These are phyloP conservation scores for Isoetes taiwanensis DNA, from an alignment of 75 land plant species.

Conservation along the genomic window DNA sequence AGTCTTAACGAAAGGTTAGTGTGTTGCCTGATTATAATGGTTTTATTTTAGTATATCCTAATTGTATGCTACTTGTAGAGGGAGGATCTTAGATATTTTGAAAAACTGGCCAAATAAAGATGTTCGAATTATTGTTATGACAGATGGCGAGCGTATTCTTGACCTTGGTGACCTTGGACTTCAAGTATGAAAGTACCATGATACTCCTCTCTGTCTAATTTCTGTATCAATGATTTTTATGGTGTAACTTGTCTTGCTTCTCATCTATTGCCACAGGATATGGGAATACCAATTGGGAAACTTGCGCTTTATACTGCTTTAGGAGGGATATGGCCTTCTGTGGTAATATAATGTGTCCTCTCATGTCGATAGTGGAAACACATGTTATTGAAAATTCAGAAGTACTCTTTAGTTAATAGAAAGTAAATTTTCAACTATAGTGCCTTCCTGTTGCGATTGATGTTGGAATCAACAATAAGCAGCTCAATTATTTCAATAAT, in stretches of 20 bases:
- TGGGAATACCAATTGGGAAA: conserved; percentile 94
- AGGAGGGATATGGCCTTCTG: conserved; percentile 81
- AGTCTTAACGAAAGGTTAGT: conserved; percentile 76
- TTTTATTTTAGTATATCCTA: neutral
- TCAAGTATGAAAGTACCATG: conserved; percentile 28
- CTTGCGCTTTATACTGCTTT: conserved; percentile 77
- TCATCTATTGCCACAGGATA: conserved; percentile 54
- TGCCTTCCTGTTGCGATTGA: conserved; percentile 88
- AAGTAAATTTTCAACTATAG: conserved; percentile 18
- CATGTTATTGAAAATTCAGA: neutral
- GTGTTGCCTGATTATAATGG: neutral
- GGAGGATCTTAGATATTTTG: conserved; percentile 58
- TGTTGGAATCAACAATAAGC: conserved; percentile 93
- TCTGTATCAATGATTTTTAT: neutral
- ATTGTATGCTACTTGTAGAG: conserved; percentile 24
- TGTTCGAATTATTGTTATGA: conserved; percentile 79
- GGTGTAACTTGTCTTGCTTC: too few species aligned
- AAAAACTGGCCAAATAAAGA: conserved; percentile 60
- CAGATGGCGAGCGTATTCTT: conserved; percentile 84
- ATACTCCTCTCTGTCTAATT: neutral
- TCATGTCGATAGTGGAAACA: neutral
- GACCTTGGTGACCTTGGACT: conserved; percentile 92
- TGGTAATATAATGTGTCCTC: conserved; percentile 28
- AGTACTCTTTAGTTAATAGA: neutral
- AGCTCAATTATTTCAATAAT: too few species aligned